Evolutionary conservation across 257 asterid genomes (phyloP).

Genomic region (Solanum virginianum): DNA sequence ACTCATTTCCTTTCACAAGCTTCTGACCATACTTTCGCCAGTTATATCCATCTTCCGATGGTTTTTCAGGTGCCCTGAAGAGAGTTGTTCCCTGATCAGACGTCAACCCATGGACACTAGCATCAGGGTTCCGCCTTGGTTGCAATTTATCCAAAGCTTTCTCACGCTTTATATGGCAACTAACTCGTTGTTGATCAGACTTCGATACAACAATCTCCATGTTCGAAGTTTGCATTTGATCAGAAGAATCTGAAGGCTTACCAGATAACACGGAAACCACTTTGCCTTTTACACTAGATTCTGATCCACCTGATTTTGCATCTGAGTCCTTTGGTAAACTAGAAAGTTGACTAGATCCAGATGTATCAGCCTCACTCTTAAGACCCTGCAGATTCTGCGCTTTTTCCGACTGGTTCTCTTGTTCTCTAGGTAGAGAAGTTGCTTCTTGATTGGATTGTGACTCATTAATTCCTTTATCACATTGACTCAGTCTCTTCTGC

Average conservation of each 20-base stretch:
- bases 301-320: conserved; percentile 1
- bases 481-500: conserved; percentile 6
- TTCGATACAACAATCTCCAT: conserved; percentile 5
- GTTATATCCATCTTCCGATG: conserved; percentile 76
- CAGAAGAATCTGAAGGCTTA: conserved; percentile 11
- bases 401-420: conserved; percentile 11
- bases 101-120: conserved; percentile 6
- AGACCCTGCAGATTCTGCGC: conserved; percentile 13
- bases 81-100: conserved; percentile 8
- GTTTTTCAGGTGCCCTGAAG: conserved; percentile 25
- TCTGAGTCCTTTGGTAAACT: conserved; percentile 21
- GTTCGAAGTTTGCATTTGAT: conserved; percentile 15
- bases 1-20: conserved; percentile 79
- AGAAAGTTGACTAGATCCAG: conserved; percentile 20
- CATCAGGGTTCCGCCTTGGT: conserved; percentile 35
- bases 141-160: conserved; percentile 31
- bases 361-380: conserved; percentile 15
- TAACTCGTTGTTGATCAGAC: conserved; percentile 18
- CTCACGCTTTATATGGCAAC: conserved; percentile 13
- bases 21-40: conserved; percentile 99
- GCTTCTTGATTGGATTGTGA: conserved; percentile 12
- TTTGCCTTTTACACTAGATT: conserved; percentile 9
- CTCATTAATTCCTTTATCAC: not conserved
- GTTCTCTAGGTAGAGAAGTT: not conserved
- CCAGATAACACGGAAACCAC: conserved; percentile 1